Conservation (phyloP, 2,329 filamentous ascomycete genomes). For the Byssothecium circinans region DNA sequence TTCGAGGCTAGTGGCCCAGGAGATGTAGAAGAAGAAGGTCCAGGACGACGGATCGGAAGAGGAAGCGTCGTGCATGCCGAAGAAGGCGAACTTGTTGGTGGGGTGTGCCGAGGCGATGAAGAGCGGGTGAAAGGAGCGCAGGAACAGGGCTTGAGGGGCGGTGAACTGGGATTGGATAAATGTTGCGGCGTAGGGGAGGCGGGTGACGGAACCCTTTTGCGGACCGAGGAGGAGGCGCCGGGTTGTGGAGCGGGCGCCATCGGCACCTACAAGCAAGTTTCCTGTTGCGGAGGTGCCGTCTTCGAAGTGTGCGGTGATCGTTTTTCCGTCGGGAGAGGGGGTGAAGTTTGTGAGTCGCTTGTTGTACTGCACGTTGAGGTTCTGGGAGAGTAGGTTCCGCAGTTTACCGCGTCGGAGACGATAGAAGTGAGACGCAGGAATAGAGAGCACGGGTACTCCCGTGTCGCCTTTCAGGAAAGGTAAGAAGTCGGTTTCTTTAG, state of each 20-base stretch:
- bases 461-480: slow-evolving; percentile 40
- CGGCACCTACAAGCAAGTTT: slow-evolving; percentile 41
- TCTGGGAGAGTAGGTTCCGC: slow-evolving; percentile 31
- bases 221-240: slow-evolving; percentile 34
- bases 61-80: slow-evolving; percentile 49
- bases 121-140: slow-evolving; percentile 51
- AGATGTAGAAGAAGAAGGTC: slow-evolving; percentile 55
- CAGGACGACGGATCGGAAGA: slow-evolving; percentile 44
- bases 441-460: slow-evolving; percentile 37
- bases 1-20: slow-evolving; percentile 45
- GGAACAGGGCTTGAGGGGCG: slow-evolving; percentile 47
- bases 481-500: slow-evolving; percentile 38
- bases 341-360: slow-evolving; percentile 44
- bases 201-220: slow-evolving; percentile 34
- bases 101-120: slow-evolving; percentile 50
- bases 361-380: slow-evolving; percentile 39
- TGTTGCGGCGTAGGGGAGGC: slow-evolving; percentile 49
- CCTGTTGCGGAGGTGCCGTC: slow-evolving; percentile 37
- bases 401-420: slow-evolving; percentile 41
- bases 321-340: slow-evolving; percentile 32
- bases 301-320: slow-evolving; percentile 40
- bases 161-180: slow-evolving; percentile 50
- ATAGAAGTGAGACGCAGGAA: slow-evolving; percentile 40
- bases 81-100: slow-evolving; percentile 49
- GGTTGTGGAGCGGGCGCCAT: slow-evolving; percentile 39